phyloP scores from a whole-genome alignment of 208 protist species.

The Endotrypanum monterogeii region DNA sequence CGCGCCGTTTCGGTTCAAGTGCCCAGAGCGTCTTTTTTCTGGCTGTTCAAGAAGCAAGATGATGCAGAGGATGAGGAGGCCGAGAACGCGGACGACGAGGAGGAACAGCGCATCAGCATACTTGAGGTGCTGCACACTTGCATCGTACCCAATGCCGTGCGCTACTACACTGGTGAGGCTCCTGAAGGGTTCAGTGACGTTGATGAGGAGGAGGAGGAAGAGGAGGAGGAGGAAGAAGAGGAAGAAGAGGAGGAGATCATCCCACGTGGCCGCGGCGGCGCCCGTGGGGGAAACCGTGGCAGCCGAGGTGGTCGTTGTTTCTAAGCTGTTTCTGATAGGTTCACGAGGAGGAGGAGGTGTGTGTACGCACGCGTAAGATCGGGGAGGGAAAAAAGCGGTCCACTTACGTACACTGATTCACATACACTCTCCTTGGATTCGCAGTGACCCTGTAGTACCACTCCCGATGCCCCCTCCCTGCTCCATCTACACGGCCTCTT shows the following conservation, averaged over 20 bases:
- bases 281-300: slow-evolving; percentile 22
- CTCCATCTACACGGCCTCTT: not conserved
- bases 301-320: slow-evolving; percentile 36
- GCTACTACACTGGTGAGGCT: slow-evolving; percentile 89
- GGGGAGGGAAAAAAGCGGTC: not conserved
- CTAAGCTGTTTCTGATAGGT: slow-evolving; percentile 9
- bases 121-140: slow-evolving; percentile 64
- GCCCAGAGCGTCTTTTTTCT: slow-evolving; percentile 81
- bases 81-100: slow-evolving; percentile 51
- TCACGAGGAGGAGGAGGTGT: not conserved
- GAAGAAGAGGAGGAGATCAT: slow-evolving; percentile 37
- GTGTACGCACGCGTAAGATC: not conserved
- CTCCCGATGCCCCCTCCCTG: not conserved
- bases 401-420: not conserved
- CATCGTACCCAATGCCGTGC: slow-evolving; percentile 78
- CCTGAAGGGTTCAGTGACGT: slow-evolving; percentile 71
- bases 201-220: slow-evolving; percentile 78
- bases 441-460: not conserved
- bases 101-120: slow-evolving; percentile 45
- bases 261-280: slow-evolving; percentile 41
- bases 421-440: not conserved
- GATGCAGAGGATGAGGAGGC: slow-evolving; percentile 28
- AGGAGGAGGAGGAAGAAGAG: slow-evolving; percentile 69
- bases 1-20: slow-evolving; percentile 49
- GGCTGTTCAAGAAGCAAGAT: slow-evolving; percentile 59